Evolutionary conservation across 2,329 filamentous ascomycete species (phyloP), one percentile per base, ranked within the genome.

Genomic region (Onygenales sp.): DNA sequence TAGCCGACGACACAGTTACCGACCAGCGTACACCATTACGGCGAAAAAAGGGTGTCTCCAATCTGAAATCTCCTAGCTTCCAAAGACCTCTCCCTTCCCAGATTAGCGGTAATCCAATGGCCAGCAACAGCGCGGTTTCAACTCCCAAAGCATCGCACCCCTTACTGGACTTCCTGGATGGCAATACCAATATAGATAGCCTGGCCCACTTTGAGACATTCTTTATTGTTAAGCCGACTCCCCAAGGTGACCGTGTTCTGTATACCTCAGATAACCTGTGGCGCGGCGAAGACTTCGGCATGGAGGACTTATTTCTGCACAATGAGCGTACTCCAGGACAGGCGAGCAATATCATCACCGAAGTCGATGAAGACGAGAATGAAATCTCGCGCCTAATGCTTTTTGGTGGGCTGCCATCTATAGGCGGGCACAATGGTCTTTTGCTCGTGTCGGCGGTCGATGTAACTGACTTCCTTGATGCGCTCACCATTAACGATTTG

Each of bases 121-220:
- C 10, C 5, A 49, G 21, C 32, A 41, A 35, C 6, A 14, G 46
- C 21, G 17, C 10, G 13, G 35, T 17, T 31, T 31, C 14, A 5
- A 14, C 13, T 27, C 21, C 35, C 4, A 13, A 41, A 39, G 41
- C 33, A 7, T 31, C n/a, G 17, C 27, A 39, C 6, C 32, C 41
- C 11, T 49, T 49, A 8, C n/a, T 32, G 32, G 46, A 33, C 31
- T 27, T 53, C 41, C 43, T 39, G 5, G 17, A 46, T 10, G 43
- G 42, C n/a, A 33, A 45, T 21, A 42, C 41, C 10, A 31, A 17
- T 8, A 45, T 57, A 7, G 33, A 45, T 45, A 44, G 33, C 13
- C 31, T 66, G 3, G 59, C 63, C 14, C 61, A 66, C 50, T 65
- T 66, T 54, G 60, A 54, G 44, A 61, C 56, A 7, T 66, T 65